Conservation (phyloP, 2,329 filamentous ascomycete genomes). For the Fusarium secorum region DNA sequence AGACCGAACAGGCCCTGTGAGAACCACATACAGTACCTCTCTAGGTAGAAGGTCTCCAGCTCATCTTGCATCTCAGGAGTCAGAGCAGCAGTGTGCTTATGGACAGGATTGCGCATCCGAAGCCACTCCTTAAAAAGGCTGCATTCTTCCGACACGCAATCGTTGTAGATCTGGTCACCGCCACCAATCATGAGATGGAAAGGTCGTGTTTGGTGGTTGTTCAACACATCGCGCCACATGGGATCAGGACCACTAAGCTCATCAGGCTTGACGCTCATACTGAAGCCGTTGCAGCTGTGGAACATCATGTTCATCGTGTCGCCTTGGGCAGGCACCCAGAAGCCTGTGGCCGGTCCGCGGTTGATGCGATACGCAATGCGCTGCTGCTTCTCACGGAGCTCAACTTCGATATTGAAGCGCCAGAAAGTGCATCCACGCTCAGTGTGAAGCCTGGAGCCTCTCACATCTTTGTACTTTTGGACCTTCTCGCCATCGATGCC, state of each 20-base stretch:
- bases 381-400: constrained; percentile 78
- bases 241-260: constrained; percentile 92
- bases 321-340: constrained; percentile 89
- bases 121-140: constrained; percentile 85
- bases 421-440: constrained; percentile 94
- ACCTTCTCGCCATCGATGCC: constrained; percentile 79
- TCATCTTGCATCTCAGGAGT: constrained; percentile 85
- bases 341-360: constrained; percentile 83
- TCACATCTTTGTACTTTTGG: constrained; percentile 83
- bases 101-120: constrained; percentile 76
- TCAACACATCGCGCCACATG: constrained; percentile 94
- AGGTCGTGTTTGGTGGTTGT: constrained; percentile 86
- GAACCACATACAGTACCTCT: constrained; percentile 94
- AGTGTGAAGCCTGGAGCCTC: constrained; percentile 80
- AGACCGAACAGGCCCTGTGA: constrained; percentile 94
- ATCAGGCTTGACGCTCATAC: constrained; percentile 77
- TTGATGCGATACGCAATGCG: constrained; percentile 97
- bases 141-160: constrained; percentile 79
- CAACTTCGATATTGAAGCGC: constrained; percentile 95
- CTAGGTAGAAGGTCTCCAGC: constrained; percentile 85
- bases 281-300: constrained; percentile 97
- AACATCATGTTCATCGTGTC: constrained; percentile 99
- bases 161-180: constrained; percentile 97
- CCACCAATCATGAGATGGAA: constrained; percentile 99
- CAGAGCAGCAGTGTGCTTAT: constrained; percentile 83